Evolutionary conservation across 192 early-diverging fungal species (phyloP), one percentile per base, ranked within the genome.

Genomic region (Coemansia sp.): DNA sequence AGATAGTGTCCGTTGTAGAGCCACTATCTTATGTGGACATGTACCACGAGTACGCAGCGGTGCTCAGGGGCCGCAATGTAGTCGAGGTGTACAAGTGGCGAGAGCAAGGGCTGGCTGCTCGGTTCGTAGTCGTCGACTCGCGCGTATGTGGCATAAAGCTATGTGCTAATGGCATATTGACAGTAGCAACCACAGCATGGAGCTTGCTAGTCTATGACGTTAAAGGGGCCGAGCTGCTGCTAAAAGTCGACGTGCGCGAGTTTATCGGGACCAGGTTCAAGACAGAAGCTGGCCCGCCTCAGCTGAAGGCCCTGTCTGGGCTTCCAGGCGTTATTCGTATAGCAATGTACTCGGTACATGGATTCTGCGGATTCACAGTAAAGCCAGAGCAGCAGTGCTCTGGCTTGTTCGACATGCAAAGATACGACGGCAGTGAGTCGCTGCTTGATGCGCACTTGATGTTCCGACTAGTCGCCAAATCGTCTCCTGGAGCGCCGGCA

Each of bases 51-150:
- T 33, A 44, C 40, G 40, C 60, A 7, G 59, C 55, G 11, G 32
- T 68, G 6, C 33, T 57, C 12, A 68, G 42, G 10, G 22, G 67
- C 0, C 37, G 41, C 41, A 57, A 36, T 27, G 36, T 19, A 9
- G 41, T 68, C 11, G 67, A 68, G 4, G 33, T 68, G 3, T 37
- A 62, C 44, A 18, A 17, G 24, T 68, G 67, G 59, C 39, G 36
- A 10, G 50, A 57, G 21, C 41, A 43, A n/a, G 33, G 3, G 14
- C 22, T 56, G 32, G 39, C 39, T 2, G 35, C 42, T 21, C 44
- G 54, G 36, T 68, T 68, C 12, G 46, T 29, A n/a, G 46, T 29
- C 24, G 24, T 8, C 8, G 46, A 50, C 46, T 50, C 46, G 46
- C 46, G 46, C 8, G 36, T 44, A 11, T 68, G 67, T 34, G 67